Conservation (phyloP, 352 stramenopile species). For the Thraustochytrium striatum region DNA sequence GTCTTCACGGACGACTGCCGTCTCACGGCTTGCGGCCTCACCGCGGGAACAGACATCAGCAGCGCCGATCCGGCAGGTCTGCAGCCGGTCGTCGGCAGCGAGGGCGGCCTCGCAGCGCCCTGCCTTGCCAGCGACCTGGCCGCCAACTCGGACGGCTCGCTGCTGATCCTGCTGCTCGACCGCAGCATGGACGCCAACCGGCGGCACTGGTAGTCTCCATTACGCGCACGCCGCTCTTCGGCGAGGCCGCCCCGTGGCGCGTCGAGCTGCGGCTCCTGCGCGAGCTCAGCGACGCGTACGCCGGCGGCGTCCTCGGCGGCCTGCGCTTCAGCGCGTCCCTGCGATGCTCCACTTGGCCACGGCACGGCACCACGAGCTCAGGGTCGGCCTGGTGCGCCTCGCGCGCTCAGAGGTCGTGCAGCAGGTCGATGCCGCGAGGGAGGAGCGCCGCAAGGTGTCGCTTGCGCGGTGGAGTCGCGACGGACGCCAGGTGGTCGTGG, state of each 20-base stretch:
- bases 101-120: no score
- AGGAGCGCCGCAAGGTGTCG: background rate
- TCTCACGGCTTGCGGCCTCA: no score
- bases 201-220: background rate
- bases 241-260: background rate
- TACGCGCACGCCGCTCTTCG: background rate
- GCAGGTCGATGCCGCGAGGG: constrained; percentile 6
- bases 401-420: constrained; percentile 30
- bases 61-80: no score
- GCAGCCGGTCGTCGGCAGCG: no score
- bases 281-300: constrained; percentile 20
- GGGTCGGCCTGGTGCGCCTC: constrained; percentile 12
- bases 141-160: no score
- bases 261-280: background rate
- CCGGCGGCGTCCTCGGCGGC: background rate
- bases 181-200: no score
- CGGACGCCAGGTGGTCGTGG: background rate
- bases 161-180: no score
- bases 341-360: background rate
- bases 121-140: no score
- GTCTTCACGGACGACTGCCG: no score
- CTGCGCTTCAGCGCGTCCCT: background rate
- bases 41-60: no score
- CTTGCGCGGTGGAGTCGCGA: background rate
- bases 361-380: background rate